Conservation (phyloP, 2,329 filamentous ascomycete genomes). For the Coniella lustricola region DNA sequence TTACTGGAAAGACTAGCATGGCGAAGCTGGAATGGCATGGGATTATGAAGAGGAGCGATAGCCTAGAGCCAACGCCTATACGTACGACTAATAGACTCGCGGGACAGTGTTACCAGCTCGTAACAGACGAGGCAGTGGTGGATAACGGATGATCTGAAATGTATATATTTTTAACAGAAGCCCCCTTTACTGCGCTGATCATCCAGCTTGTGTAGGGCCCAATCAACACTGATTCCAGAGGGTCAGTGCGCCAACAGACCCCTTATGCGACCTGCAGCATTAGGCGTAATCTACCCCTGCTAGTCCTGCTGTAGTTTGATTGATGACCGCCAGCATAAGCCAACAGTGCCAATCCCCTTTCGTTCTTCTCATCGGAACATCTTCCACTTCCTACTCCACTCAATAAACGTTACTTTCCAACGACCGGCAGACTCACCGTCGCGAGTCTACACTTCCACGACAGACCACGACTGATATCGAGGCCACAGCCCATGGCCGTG, state of each 20-base stretch:
- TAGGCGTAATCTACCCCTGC: neutral
- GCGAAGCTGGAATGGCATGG: neutral
- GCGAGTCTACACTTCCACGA: neutral
- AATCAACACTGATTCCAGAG: neutral
- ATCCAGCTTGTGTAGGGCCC: no score
- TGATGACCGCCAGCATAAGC: neutral
- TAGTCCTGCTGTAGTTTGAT: neutral
- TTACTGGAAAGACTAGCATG: neutral
- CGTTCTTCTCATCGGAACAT: neutral
- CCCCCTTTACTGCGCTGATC: no score
- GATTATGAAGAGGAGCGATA: neutral
- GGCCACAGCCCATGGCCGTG: conserved; percentile 1
- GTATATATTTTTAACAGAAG: no score
- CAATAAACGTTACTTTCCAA: neutral
- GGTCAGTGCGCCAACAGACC: neutral
- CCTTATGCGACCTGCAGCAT: neutral
- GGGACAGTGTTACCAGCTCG: neutral
- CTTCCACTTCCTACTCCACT: neutral
- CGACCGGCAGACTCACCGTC: neutral
- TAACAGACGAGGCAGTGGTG: no score
- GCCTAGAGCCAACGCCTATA: neutral
- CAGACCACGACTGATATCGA: neutral
- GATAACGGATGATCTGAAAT: no score
- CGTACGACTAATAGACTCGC: neutral
- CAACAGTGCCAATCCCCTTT: no score